These are phyloP conservation scores for Croton laevigatus DNA, from an alignment of 441 rosid genomes.

Conservation along the genomic window DNA sequence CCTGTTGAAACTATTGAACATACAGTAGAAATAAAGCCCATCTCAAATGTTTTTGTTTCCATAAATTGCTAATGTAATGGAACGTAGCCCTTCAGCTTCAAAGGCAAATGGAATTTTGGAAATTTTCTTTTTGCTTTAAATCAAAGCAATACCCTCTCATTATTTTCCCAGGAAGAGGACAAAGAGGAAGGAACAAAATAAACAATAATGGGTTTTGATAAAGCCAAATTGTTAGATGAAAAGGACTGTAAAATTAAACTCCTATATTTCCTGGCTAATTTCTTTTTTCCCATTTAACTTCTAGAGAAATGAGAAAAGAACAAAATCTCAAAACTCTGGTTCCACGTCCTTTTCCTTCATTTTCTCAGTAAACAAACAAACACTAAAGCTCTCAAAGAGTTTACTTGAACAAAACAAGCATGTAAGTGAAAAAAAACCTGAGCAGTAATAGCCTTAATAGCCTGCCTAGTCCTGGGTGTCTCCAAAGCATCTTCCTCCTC, in stretches of 20 bases:
- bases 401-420: background rate
- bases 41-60: constrained; percentile 2
- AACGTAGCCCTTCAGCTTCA: constrained; percentile 11
- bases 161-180: constrained; percentile 18
- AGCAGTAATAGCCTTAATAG: constrained; percentile 62
- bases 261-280: background rate
- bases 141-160: constrained; percentile 6
- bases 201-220: background rate
- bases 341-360: background rate
- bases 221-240: constrained; percentile 5
- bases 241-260: background rate
- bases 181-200: constrained; percentile 14
- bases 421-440: constrained; percentile 41
- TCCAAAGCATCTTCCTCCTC: constrained; percentile 37
- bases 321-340: constrained; percentile 15
- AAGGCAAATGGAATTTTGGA: background rate
- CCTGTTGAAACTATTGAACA: background rate
- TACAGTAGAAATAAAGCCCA: background rate
- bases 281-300: constrained; percentile 8
- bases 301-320: constrained; percentile 5
- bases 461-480: constrained; percentile 71
- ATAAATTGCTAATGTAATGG: constrained; percentile 3
- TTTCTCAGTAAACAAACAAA: constrained; percentile 26
- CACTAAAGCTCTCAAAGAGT: background rate
- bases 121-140: background rate